Evolutionary conservation across 805 yeast genomes (phyloP).

Genomic region (Saccharomyces kudriavzevii): DNA sequence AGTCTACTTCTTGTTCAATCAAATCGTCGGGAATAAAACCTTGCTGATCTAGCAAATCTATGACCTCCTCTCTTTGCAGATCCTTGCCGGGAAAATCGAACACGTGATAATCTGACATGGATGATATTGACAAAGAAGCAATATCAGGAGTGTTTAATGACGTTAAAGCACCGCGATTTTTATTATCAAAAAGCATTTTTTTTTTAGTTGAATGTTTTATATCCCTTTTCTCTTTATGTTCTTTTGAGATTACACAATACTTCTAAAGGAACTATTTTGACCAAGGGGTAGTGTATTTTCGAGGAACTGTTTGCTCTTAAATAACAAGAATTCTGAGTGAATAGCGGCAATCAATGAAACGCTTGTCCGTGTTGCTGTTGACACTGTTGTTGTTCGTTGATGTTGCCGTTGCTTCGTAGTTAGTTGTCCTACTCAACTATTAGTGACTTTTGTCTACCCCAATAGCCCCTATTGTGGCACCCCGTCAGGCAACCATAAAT

Average conservation of each 20-base stretch:
- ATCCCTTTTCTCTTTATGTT: background rate
- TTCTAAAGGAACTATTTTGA: background rate
- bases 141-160: conserved; percentile 29
- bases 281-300: background rate
- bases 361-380: background rate
- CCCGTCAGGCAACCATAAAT: background rate
- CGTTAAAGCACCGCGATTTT: background rate
- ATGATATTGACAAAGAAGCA: conserved; percentile 35
- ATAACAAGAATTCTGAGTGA: background rate
- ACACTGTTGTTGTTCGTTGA: background rate
- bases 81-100: conserved; percentile 73
- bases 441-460: background rate
- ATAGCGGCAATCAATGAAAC: background rate
- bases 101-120: conserved; percentile 59
- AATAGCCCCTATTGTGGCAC: background rate
- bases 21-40: conserved; percentile 86
- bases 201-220: background rate
- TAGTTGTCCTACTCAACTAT: background rate
- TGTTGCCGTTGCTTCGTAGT: background rate
- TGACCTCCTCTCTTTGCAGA: conserved; percentile 70
- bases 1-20: conserved; percentile 76
- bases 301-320: background rate
- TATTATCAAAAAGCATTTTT: conserved; percentile 1
- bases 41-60: conserved; percentile 68
- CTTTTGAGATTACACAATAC: background rate